These are phyloP conservation scores for Talaromyces piceae DNA, from an alignment of 2,329 filamentous ascomycete genomes.

Conservation along the genomic window DNA sequence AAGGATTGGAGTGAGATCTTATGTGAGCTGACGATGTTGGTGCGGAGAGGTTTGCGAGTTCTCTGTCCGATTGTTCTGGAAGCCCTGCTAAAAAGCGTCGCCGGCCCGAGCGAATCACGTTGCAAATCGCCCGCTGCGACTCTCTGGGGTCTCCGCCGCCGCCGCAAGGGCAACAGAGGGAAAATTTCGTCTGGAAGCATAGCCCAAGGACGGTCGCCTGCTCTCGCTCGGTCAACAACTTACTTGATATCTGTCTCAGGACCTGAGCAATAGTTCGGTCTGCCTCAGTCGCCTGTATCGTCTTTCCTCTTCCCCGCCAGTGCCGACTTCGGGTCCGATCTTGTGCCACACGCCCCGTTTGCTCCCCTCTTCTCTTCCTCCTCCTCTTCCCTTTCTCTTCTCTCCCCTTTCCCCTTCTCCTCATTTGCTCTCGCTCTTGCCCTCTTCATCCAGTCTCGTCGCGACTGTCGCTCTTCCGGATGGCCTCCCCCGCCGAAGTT, in stretches of 20 bases:
- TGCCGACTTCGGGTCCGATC: not conserved
- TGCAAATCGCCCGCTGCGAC: not conserved
- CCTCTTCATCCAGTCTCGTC: too few relatives aligned
- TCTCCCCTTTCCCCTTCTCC: not conserved
- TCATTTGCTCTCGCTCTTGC: not conserved
- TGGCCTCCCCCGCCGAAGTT: conserved; percentile 50
- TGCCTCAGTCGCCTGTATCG: not conserved
- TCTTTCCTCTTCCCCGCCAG: conserved; percentile 3
- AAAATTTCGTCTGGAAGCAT: not conserved
- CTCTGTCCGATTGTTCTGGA: conserved; percentile 13
- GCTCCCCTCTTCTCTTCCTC: not conserved
- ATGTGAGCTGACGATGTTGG: too few relatives aligned
- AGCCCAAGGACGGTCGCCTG: not conserved
- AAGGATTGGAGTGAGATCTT: too few relatives aligned
- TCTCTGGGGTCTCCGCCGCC: not conserved
- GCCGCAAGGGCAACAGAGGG: not conserved
- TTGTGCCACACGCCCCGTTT: conserved; percentile 8
- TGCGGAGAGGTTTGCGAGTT: too few relatives aligned
- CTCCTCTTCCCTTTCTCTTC: conserved; percentile 1
- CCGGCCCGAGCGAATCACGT: not conserved
- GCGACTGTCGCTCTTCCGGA: conserved; percentile 13
- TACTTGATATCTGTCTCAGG: too few relatives aligned
- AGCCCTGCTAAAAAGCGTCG: not conserved
- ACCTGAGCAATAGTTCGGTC: too few relatives aligned
- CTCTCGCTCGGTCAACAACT: too few relatives aligned